phyloP scores from a whole-genome alignment of 768 basidiomycete species.

The Leccinum aurantiacum region DNA sequence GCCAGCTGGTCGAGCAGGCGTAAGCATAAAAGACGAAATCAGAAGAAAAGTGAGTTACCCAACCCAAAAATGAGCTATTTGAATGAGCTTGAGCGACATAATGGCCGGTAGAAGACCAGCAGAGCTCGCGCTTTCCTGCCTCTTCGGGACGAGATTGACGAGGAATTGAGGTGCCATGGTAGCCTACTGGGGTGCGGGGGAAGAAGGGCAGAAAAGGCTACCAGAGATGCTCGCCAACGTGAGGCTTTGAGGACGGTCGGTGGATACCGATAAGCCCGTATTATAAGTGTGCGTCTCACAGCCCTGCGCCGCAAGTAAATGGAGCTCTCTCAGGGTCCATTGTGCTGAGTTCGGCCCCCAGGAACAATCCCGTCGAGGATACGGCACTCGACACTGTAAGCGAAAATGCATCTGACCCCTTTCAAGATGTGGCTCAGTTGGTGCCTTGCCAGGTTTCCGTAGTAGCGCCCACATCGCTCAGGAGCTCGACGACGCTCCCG shows the following conservation, averaged over 20 bases:
- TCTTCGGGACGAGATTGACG: slow-evolving; percentile 47
- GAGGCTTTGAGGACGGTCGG: not conserved
- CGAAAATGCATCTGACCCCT: not conserved
- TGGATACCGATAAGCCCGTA: slow-evolving; percentile 2
- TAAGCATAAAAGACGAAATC: not conserved
- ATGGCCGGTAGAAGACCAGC: slow-evolving; percentile 45
- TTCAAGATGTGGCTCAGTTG: not conserved
- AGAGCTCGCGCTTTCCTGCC: slow-evolving; percentile 39
- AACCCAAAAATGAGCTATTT: slow-evolving; percentile 59
- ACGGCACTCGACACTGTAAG: slow-evolving; percentile 15
- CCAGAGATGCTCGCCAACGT: not conserved
- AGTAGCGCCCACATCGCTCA: not conserved
- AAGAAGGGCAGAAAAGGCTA: slow-evolving; percentile 1
- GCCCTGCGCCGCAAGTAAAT: slow-evolving; percentile 9
- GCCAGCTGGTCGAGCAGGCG: slow-evolving; percentile 48
- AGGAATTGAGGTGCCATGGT: slow-evolving; percentile 38
- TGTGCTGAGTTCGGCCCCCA: slow-evolving; percentile 5
- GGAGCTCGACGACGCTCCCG: not conserved
- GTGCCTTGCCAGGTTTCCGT: not conserved
- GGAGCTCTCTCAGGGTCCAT: slow-evolving; percentile 2
- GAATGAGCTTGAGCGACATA: slow-evolving; percentile 45
- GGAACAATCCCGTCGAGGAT: slow-evolving; percentile 16
- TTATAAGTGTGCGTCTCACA: slow-evolving; percentile 5
- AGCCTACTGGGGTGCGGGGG: not conserved
- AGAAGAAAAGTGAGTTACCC: slow-evolving; percentile 38